Percentiles rank a stretch among this genome's conserved stretches.
These are phyloP conservation scores for Fraxinus velutina DNA, from an alignment of 305 asterid genomes.

Conservation along the genomic window DNA sequence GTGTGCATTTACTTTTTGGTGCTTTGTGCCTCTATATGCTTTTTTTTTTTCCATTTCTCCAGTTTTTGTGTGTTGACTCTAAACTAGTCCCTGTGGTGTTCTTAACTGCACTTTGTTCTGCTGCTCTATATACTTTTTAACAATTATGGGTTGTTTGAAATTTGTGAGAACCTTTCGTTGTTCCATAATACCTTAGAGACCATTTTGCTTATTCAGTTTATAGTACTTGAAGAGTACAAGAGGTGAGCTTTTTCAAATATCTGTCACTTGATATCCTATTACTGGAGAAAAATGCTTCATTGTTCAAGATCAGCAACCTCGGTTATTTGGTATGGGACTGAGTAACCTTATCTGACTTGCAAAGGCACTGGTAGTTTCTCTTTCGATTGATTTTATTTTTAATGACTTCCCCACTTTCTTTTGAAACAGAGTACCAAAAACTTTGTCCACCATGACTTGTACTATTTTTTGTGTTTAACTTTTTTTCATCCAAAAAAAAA, in stretches of 20 bases:
- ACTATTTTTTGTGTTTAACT: neutral
- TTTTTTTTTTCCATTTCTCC: neutral
- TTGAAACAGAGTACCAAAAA: neutral
- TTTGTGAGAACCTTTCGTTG: neutral
- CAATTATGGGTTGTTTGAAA: neutral
- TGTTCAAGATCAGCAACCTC: neutral
- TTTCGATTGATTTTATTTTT: neutral
- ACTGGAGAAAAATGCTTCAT: neutral
- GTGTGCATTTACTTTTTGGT: neutral
- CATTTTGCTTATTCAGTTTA: neutral
- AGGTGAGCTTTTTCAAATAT: neutral
- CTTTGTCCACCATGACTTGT: neutral
- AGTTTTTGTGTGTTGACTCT: neutral
- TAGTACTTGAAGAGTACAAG: neutral
- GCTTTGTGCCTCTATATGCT: neutral
- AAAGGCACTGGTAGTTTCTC: neutral
- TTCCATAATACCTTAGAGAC: neutral
- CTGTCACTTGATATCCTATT: neutral
- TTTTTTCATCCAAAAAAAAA: too few species aligned
- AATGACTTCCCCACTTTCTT: neutral
- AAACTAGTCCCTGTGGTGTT: neutral
- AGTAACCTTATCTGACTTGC: neutral
- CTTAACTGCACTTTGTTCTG: neutral
- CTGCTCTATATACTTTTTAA: neutral
- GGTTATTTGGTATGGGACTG: neutral